Evolutionary conservation across 2,329 filamentous ascomycete genomes (phyloP).

Genomic region (Aspergillus aculeatus): DNA sequence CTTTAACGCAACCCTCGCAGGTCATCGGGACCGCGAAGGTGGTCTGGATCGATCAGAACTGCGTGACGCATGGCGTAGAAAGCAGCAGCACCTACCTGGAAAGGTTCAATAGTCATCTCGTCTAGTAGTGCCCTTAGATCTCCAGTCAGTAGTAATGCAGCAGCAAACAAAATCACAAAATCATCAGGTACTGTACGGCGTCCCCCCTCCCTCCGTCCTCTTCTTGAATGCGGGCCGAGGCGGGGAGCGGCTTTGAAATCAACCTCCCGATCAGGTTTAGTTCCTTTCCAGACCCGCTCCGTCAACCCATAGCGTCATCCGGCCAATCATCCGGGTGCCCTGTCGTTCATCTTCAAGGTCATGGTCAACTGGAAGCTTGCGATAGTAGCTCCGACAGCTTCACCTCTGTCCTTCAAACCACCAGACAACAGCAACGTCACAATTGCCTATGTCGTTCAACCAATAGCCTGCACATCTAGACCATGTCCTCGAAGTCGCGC

Average conservation of each 20-base stretch:
- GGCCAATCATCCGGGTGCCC: constrained; percentile 10
- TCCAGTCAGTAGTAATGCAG: background rate
- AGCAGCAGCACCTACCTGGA: constrained; percentile 38
- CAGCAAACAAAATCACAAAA: constrained; percentile 9
- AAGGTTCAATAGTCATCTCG: constrained; percentile 45
- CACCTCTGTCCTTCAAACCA: constrained; percentile 1
- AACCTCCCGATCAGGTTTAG: constrained; percentile 16
- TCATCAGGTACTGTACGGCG: background rate
- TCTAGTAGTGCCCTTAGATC: constrained; percentile 3
- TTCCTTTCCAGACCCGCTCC: constrained; percentile 10
- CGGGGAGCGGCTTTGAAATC: constrained; percentile 30
- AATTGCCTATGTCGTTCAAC: background rate
- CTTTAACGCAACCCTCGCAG: constrained; percentile 84
- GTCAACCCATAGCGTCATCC: constrained; percentile 26
- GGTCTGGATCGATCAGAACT: constrained; percentile 57
- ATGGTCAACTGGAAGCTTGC: background rate
- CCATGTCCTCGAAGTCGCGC: constrained; percentile 70
- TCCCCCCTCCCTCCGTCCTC: background rate
- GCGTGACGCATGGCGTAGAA: background rate
- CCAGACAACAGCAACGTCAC: constrained; percentile 22
- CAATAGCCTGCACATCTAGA: constrained; percentile 6
- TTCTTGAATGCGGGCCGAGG: constrained; percentile 11
- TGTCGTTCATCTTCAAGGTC: background rate
- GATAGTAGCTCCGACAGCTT: background rate
- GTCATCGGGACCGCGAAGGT: constrained; percentile 93